Conservation (phyloP, 179 eudicot genomes). For the Gypsophila paniculata region DNA sequence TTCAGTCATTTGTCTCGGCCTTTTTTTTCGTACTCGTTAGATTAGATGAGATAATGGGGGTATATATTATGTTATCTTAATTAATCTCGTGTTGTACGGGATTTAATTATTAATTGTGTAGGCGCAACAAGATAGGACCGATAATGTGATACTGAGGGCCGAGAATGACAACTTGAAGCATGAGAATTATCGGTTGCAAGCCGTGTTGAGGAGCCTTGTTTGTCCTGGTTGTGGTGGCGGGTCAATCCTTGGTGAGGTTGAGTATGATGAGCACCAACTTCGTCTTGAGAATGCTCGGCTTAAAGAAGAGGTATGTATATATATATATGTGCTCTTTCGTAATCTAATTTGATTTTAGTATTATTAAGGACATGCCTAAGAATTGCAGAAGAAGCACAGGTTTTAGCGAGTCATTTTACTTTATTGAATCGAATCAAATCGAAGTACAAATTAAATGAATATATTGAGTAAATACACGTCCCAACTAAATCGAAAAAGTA, state of each 20-base stretch:
- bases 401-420: neutral
- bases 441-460: no score
- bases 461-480: no score
- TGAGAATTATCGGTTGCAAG: conserved; percentile 79
- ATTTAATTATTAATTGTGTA: no score
- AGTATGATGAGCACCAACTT: conserved; percentile 79
- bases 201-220: conserved; percentile 56
- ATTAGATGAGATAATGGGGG: no score
- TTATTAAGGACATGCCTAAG: no score
- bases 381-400: no score
- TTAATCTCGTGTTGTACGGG: no score
- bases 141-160: conserved; percentile 65
- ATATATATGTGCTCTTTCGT: no score
- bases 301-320: conserved; percentile 69
- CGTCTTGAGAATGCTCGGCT: conserved; percentile 81
- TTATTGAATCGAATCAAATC: no score
- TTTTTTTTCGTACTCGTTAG: neutral
- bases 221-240: conserved; percentile 93
- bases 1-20: conserved; percentile 1
- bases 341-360: no score
- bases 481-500: no score
- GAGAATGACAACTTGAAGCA: conserved; percentile 84
- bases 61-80: no score
- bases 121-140: conserved; percentile 94
- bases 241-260: conserved; percentile 65